phyloP scores from a whole-genome alignment of 139 green algal genomes.

The Pedinophyceae sp. region DNA sequence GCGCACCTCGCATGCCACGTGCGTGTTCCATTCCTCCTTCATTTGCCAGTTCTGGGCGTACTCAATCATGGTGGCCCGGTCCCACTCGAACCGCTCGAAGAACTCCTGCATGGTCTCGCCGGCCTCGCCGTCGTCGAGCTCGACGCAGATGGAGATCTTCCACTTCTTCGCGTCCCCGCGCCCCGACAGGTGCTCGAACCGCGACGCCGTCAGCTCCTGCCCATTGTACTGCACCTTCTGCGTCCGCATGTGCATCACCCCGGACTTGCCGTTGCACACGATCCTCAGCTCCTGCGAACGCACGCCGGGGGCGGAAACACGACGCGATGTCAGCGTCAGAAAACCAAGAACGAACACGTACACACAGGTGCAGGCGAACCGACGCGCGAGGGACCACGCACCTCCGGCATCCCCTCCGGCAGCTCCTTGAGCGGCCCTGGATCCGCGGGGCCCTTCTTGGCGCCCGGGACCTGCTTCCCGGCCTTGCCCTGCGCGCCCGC shows the following conservation, averaged over 20 bases:
- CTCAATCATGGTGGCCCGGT: too few relatives aligned
- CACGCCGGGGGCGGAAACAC: too few relatives aligned
- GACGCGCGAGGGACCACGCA: too few relatives aligned
- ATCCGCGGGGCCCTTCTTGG: constrained; percentile 12
- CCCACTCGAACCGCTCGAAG: too few relatives aligned
- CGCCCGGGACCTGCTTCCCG: too few relatives aligned
- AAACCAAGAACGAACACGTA: too few relatives aligned
- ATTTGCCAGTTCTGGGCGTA: too few relatives aligned
- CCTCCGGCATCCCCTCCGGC: constrained; percentile 37
- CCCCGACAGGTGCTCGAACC: constrained; percentile 59
- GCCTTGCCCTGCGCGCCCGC: too few relatives aligned
- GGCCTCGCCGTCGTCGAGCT: constrained; percentile 7
- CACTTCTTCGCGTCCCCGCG: constrained; percentile 75
- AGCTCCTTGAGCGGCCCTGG: constrained; percentile 41
- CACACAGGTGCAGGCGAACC: too few relatives aligned
- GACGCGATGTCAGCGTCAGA: too few relatives aligned
- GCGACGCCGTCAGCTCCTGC: constrained; percentile 31
- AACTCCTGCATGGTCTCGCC: constrained; percentile 2
- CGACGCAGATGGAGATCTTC: constrained; percentile 48
- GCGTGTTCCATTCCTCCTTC: too few relatives aligned
- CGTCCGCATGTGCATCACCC: constrained; percentile 28
- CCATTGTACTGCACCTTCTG: constrained; percentile 41
- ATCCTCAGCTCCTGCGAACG: constrained; percentile 31
- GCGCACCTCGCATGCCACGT: too few relatives aligned
- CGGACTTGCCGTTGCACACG: constrained; percentile 35